Evolutionary conservation across 1,284 basidiomycete genomes (phyloP).

Genomic region (Pseudozyma sp.): DNA sequence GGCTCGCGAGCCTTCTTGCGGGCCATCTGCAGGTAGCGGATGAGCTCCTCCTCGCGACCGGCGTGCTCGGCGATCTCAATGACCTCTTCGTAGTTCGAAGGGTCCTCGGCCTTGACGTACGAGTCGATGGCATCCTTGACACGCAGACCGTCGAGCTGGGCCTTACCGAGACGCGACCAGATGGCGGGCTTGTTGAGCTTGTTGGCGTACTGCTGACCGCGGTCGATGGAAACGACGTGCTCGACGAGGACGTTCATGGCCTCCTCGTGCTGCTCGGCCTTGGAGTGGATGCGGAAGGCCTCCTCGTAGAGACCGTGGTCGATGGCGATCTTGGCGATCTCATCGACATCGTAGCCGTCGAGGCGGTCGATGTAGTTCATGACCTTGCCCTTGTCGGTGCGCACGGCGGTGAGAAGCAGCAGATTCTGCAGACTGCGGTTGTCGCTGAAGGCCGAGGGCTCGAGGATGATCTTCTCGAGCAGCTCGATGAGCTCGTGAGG

Average conservation of each 20-base stretch:
- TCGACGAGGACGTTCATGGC: conserved; percentile 98
- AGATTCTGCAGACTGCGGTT: conserved; percentile 80
- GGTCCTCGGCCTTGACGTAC: conserved; percentile 98
- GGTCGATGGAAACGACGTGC: conserved; percentile 96
- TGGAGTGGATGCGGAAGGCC: conserved; percentile 75
- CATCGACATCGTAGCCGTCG: conserved; percentile 90
- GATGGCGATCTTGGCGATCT: conserved; percentile 96
- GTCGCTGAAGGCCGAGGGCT: conserved; percentile 96
- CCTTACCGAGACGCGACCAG: conserved; percentile 96
- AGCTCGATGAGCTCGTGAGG: conserved; percentile 97
- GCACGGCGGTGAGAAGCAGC: conserved; percentile 92
- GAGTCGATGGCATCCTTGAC: conserved; percentile 99
- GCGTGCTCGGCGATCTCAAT: conserved; percentile 96
- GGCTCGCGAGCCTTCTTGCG: conserved; percentile 96
- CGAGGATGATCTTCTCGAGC: conserved; percentile 97
- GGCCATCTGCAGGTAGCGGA: conserved; percentile 99
- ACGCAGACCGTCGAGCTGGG: conserved; percentile 97
- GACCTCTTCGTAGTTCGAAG: conserved; percentile 93
- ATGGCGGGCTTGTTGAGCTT: conserved; percentile 97
- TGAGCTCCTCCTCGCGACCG: conserved; percentile 97
- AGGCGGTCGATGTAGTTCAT: conserved; percentile 98
- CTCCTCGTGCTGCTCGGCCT: conserved; percentile 70
- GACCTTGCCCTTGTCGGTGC: conserved; percentile 98
- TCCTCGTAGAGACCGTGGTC: conserved; percentile 97
- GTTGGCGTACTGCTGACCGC: conserved; percentile 93